These are phyloP conservation scores for Ceratobasidium sp. DNA, from an alignment of 1,284 basidiomycete genomes.

Conservation along the genomic window DNA sequence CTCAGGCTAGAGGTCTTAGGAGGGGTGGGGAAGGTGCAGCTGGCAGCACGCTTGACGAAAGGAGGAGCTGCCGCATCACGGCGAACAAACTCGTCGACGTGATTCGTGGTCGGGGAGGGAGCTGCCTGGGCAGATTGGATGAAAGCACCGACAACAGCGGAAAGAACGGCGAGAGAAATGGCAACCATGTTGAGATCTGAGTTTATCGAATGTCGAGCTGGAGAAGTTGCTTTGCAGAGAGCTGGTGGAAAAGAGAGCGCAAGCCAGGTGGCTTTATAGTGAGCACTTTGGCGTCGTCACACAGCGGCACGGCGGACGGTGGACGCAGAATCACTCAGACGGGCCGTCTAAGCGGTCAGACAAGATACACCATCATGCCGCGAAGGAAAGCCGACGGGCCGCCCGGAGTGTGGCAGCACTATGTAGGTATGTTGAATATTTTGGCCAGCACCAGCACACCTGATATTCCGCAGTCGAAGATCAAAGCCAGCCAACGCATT, in stretches of 20 bases:
- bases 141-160: constrained; percentile 8
- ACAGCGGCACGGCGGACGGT: no score
- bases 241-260: background rate
- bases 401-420: background rate
- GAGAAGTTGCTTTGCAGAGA: background rate
- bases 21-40: constrained; percentile 37
- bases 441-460: no score
- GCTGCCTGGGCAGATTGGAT: constrained; percentile 13
- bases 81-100: constrained; percentile 40
- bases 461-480: no score
- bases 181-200: constrained; percentile 18
- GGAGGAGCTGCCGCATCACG: constrained; percentile 31
- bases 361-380: background rate
- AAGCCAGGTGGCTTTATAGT: background rate
- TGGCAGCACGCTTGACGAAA: constrained; percentile 32
- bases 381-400: background rate
- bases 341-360: background rate
- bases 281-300: background rate
- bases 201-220: background rate
- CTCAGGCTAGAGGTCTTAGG: constrained; percentile 36
- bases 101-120: constrained; percentile 21
- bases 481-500: no score
- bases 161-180: constrained; percentile 20
- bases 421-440: background rate
- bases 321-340: background rate